Conservation (phyloP, 805 yeast species). For the Kazachstania africana region DNA sequence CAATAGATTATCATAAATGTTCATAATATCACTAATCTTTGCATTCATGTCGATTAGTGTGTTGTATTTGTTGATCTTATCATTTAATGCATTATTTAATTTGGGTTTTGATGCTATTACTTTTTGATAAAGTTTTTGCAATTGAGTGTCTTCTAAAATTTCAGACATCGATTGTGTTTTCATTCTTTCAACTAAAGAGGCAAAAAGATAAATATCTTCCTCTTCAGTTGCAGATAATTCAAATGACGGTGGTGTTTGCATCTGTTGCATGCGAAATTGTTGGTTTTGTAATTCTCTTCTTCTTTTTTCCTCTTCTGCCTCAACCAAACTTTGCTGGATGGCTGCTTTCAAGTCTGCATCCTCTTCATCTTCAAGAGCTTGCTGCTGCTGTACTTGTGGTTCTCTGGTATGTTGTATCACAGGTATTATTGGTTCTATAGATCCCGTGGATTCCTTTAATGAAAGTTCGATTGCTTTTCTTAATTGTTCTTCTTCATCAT, state of each 20-base stretch:
- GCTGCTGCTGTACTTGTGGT: constrained; percentile 3
- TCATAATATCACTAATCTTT: constrained; percentile 62
- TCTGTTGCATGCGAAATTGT: background rate
- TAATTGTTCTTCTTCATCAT: constrained; percentile 68
- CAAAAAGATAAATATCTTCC: constrained; percentile 54
- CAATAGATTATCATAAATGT: constrained; percentile 64
- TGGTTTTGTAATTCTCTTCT: constrained; percentile 15
- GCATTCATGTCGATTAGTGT: constrained; percentile 59
- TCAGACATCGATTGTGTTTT: constrained; percentile 35
- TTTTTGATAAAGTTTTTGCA: constrained; percentile 37
- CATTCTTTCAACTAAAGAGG: constrained; percentile 49
- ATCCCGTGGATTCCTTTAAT: constrained; percentile 37
- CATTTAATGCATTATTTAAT: constrained; percentile 45
- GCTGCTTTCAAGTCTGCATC: constrained; percentile 91
- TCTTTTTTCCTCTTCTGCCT: constrained; percentile 36
- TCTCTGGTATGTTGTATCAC: constrained; percentile 5
- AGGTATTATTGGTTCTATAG: constrained; percentile 21
- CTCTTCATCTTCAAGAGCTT: constrained; percentile 60
- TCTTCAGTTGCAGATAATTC: constrained; percentile 52
- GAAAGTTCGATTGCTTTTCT: constrained; percentile 71
- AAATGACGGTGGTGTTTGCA: constrained; percentile 4
- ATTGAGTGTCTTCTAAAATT: constrained; percentile 24
- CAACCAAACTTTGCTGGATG: constrained; percentile 79
- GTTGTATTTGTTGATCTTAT: constrained; percentile 52
- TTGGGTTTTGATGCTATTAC: constrained; percentile 59